Conservation (phyloP, 805 yeast species). For the Brettanomyces custersianus region DNA sequence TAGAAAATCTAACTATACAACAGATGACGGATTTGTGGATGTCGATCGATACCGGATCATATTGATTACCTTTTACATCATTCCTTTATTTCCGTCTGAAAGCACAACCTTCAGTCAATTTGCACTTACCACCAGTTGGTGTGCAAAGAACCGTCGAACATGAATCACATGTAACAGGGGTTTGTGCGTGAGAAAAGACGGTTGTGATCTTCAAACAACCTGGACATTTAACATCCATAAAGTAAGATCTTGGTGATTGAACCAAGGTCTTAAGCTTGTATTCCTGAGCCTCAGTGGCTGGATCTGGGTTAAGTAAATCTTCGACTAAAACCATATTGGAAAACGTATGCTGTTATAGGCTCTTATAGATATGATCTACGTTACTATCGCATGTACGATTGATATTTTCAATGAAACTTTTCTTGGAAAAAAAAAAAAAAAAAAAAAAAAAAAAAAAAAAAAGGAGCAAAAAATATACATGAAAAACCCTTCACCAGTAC, state of each 20-base stretch:
- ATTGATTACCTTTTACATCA: too few relatives aligned
- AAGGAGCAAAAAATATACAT: background rate
- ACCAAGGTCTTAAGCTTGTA: conserved; percentile 97
- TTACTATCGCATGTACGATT: too few relatives aligned
- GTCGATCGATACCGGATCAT: too few relatives aligned
- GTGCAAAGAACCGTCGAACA: conserved; percentile 97
- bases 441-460: background rate
- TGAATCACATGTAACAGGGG: conserved; percentile 98
- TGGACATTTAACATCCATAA: conserved; percentile 99
- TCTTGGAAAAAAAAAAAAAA: background rate
- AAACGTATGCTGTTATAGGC: too few relatives aligned
- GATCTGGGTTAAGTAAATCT: conserved; percentile 97
- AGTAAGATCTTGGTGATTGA: conserved; percentile 96
- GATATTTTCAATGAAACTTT: too few relatives aligned
- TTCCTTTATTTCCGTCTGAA: conserved; percentile 90
- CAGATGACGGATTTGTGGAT: conserved; percentile 1
- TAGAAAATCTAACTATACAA: conserved; percentile 4
- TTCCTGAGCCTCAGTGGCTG: conserved; percentile 92
- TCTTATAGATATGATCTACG: too few relatives aligned
- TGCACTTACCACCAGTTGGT: conserved; percentile 99
- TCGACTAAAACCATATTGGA: conserved; percentile 81
- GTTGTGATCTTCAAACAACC: conserved; percentile 99
- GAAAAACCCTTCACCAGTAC: too few relatives aligned
- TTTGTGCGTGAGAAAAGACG: conserved; percentile 99
- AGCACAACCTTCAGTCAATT: conserved; percentile 98